Evolutionary conservation across 805 yeast species (phyloP), one percentile per base, ranked within the genome.

Genomic region (Starmerella ratchasimensis): DNA sequence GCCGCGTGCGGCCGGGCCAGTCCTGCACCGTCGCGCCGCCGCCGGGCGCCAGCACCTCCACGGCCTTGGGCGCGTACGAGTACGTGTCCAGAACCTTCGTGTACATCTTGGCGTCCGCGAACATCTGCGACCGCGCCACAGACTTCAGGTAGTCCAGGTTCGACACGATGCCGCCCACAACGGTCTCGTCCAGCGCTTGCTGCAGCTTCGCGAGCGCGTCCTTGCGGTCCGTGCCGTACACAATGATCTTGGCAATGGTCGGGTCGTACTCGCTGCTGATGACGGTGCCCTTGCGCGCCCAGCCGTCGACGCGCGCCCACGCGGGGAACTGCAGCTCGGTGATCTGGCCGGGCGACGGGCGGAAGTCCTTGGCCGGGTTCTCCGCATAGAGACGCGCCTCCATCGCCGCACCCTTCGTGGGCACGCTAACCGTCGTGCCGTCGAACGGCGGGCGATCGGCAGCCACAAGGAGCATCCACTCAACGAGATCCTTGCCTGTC

Each of bases 361-460:
- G 71, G 61, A 88, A 88, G 47, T 78, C 94, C 55, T 83, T 86
- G 30, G 80, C 88, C 1, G 98, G 97, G 62, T 90, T 88, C 60
- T 88, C 98, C 26, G 98, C 96, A 50, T 90, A 90, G 35, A 88
- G 65, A 56, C 98, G 72, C 24, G 95, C 97, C 62, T 88, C 98
- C 86, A 88, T 88, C 0, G 95, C 72, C 0, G 93, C 94, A 47
- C 98, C 97, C 33, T 71, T 68, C 26, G 77, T 72, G 11, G 60
- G 63, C 36, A 83, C 67, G 29, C 62, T 60, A 45, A 69, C 71
- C 10, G 37, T 34, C 27, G 61, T 51, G 31, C 54, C 58, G 51
- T 84, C 82, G 54, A 77, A 81, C 5, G 94, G 94, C 3, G 96
- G 76, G 48, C 69, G 69, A 54, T 82, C 86, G 26, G 93, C 94